These are phyloP conservation scores for Groenewaldozyma salmanticensis DNA, from an alignment of 805 yeast genomes.

Conservation along the genomic window DNA sequence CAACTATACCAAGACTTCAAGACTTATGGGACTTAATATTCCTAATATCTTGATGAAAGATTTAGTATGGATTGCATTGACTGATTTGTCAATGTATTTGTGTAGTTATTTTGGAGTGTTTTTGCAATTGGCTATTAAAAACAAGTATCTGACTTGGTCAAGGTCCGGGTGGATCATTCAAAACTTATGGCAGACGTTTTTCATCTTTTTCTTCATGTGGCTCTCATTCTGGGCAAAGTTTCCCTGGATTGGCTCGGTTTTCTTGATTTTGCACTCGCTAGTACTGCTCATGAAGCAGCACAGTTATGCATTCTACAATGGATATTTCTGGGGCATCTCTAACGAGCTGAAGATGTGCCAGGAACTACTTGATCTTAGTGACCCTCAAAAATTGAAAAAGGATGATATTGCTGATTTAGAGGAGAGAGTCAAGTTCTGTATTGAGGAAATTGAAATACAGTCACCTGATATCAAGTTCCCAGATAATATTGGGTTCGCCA, in stretches of 20 bases:
- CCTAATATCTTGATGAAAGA: conserved; percentile 50
- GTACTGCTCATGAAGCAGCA: conserved; percentile 94
- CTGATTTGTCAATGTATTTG: conserved; percentile 69
- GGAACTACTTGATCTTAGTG: background rate
- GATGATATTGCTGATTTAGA: conserved; percentile 1
- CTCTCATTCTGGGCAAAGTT: conserved; percentile 47
- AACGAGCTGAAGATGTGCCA: conserved; percentile 15
- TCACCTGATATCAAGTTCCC: conserved; percentile 51
- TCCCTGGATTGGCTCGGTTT: conserved; percentile 90
- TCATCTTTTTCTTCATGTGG: conserved; percentile 43
- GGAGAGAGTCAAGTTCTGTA: conserved; percentile 42
- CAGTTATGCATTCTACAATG: conserved; percentile 85
- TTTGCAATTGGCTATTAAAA: conserved; percentile 47
- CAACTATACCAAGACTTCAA: conserved; percentile 39
- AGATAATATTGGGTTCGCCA: conserved; percentile 47
- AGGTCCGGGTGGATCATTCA: conserved; percentile 55
- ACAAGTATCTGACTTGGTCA: conserved; percentile 47
- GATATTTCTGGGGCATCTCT: conserved; percentile 48
- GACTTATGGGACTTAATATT: conserved; percentile 43
- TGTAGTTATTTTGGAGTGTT: conserved; percentile 50
- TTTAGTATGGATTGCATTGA: conserved; percentile 54
- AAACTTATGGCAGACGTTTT: conserved; percentile 44
- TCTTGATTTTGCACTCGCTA: conserved; percentile 69
- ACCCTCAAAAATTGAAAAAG: background rate
- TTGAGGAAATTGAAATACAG: conserved; percentile 58